Evolutionary conservation across 2,329 filamentous ascomycete species (phyloP).

Genomic region (Sclerotinia trifoliorum): DNA sequence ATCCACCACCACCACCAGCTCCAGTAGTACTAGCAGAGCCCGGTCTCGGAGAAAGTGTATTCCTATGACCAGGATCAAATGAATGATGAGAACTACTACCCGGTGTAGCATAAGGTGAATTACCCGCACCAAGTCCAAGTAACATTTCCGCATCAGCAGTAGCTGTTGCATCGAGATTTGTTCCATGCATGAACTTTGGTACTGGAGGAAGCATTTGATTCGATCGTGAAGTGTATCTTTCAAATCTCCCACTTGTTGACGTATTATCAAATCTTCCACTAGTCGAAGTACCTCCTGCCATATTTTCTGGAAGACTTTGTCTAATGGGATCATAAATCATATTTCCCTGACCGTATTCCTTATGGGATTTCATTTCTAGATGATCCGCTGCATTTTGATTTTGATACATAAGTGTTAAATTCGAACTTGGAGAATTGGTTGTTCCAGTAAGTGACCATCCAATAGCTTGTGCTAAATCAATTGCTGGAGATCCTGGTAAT

Average conservation of each 20-base stretch:
- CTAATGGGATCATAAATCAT: slow-evolving; percentile 62
- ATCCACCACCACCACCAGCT: not conserved
- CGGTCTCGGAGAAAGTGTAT: slow-evolving; percentile 15
- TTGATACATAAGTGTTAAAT: slow-evolving; percentile 73
- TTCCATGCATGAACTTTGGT: slow-evolving; percentile 39
- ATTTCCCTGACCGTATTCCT: slow-evolving; percentile 50
- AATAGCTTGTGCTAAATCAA: slow-evolving; percentile 56
- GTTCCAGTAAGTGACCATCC: slow-evolving; percentile 88
- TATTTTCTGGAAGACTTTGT: slow-evolving; percentile 52
- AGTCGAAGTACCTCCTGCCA: slow-evolving; percentile 47
- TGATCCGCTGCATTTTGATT: slow-evolving; percentile 30
- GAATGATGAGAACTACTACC: slow-evolving; percentile 25
- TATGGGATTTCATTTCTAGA: slow-evolving; percentile 38
- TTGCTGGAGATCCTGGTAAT: slow-evolving; percentile 45
- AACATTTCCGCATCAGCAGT: slow-evolving; percentile 49
- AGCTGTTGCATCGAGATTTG: slow-evolving; percentile 39
- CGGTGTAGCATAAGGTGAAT: slow-evolving; percentile 42
- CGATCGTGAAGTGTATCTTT: slow-evolving; percentile 26
- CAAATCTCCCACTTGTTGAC: slow-evolving; percentile 42
- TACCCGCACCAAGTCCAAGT: slow-evolving; percentile 47
- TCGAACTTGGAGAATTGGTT: slow-evolving; percentile 81
- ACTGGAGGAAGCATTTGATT: slow-evolving; percentile 37
- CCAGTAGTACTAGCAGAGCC: not conserved
- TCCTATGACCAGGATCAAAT: slow-evolving; percentile 23
- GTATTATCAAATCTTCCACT: slow-evolving; percentile 38